Evolutionary conservation across 441 rosid genomes (phyloP), one percentile per base, ranked within the genome.

Genomic region (Lepidium campestre): DNA sequence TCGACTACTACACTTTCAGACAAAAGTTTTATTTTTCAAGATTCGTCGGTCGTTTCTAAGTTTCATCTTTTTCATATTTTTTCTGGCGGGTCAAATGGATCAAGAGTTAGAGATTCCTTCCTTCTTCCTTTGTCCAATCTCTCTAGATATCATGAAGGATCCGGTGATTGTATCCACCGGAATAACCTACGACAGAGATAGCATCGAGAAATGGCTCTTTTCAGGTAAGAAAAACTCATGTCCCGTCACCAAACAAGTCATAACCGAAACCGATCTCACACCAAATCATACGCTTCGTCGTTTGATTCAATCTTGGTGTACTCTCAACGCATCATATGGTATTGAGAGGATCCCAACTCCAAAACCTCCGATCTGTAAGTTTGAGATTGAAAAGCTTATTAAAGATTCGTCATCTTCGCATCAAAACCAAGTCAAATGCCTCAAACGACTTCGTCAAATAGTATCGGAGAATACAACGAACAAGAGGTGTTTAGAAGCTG

Each of bases 251-350:
- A 93, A 87, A 64, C 91, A 81, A 57, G 65, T 62, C 42, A 61
- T 88, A 4, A n/a, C 82, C 4, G 87, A 75, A 49, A 59, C 72
- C 39, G 91, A 88, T n/a, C 78, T 93, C 12, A 93, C 93, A 0
- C 98, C 97, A 11, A 93, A 93, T 80, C 85, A 83, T 57, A 90
- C 91, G 32, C 84, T 91, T 37, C 85, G 90, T 18, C 82, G 93
- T 8, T 61, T 93, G 65, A 82, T 93, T 55, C 99, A 90, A 66
- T 83, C 90, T 5, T 91, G 97, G 96, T 93, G 97, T 76, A 89
- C 83, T 10, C 86, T 89, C 64, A 89, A 93, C 60, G 93, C 91
- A 29, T 83, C 93, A 0, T 42, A 83, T 25, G 93, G 97, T 14
- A 22, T 89, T 20, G 87, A 90, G 63, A 80, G 88, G 34, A 86